Percentiles rank a stretch among this genome's conserved stretches.
These are phyloP conservation scores for Carex parvula DNA, from an alignment of 176 grass and related monocot species.

Conservation along the genomic window DNA sequence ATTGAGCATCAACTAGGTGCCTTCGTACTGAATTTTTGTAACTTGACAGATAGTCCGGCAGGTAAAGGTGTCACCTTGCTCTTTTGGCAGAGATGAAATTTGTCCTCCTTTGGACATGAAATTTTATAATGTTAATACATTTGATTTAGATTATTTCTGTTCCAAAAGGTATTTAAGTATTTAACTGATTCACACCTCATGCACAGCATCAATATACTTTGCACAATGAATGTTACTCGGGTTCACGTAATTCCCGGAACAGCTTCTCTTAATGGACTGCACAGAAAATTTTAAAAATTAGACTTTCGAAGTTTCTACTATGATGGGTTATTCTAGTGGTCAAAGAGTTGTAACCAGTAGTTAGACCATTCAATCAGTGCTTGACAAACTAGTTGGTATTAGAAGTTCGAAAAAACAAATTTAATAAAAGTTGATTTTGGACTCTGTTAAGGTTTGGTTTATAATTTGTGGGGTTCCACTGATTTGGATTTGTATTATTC, in stretches of 20 bases:
- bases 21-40: not conserved
- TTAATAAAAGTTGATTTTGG: not conserved
- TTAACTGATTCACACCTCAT: slow-evolving; percentile 19
- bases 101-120: not conserved
- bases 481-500: not conserved
- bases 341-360: not conserved
- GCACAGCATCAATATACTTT: slow-evolving; percentile 32
- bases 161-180: not conserved
- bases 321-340: not conserved
- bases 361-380: not conserved
- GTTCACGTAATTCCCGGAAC: slow-evolving; percentile 33
- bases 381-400: not conserved
- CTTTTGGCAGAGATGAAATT: not conserved
- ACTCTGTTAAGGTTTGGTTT: not conserved
- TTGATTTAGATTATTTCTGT: not conserved
- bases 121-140: not conserved
- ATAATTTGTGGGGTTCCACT: not conserved
- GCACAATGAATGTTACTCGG: slow-evolving; percentile 43
- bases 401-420: not conserved
- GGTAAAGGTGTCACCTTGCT: not conserved
- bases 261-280: slow-evolving; percentile 34
- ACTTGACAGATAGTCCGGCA: not conserved
- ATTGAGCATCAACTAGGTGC: not conserved
- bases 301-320: not conserved
- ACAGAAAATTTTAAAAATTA: not conserved